Evolutionary conservation across 208 protist species (phyloP).

Genomic region (Acanthamoeba polyphaga): DNA sequence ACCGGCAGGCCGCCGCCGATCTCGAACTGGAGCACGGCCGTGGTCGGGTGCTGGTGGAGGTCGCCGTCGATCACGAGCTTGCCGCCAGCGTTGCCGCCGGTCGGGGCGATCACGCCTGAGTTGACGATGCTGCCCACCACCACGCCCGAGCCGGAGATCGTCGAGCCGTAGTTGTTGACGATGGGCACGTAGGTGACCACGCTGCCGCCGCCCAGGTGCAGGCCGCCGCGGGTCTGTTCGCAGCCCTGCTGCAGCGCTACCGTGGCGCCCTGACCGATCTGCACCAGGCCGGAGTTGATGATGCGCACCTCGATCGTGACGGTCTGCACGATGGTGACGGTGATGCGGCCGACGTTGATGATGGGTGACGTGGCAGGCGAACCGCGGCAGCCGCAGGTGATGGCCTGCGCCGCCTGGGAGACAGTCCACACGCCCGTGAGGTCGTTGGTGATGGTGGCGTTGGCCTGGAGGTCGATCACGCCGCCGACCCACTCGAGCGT

Average conservation of each 20-base stretch:
- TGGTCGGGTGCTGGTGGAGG: constrained; percentile 1
- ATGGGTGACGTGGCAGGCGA: neutral
- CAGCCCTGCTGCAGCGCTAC: constrained; percentile 45
- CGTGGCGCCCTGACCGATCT: neutral
- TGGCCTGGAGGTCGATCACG: constrained; percentile 13
- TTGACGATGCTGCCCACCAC: constrained; percentile 52
- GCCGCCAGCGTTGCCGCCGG: neutral
- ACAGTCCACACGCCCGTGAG: constrained; percentile 1
- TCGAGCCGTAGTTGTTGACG: neutral
- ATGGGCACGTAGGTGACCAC: constrained; percentile 40
- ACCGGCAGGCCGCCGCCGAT: constrained; percentile 13
- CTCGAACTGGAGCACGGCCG: constrained; percentile 50
- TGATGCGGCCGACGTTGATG: neutral
- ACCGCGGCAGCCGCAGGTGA: constrained; percentile 30
- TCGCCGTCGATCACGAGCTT: constrained; percentile 63
- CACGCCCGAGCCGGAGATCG: constrained; percentile 31
- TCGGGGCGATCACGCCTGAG: neutral
- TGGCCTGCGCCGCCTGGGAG: neutral
- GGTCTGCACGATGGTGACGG: neutral
- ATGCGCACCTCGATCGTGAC: constrained; percentile 5
- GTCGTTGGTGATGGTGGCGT: constrained; percentile 26
- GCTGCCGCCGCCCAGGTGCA: constrained; percentile 22
- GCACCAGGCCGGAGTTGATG: constrained; percentile 22
- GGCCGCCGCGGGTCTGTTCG: neutral
- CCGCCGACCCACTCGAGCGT: constrained; percentile 4